Conservation (phyloP, 352 stramenopile species). For the Thalassiosira sp. region DNA sequence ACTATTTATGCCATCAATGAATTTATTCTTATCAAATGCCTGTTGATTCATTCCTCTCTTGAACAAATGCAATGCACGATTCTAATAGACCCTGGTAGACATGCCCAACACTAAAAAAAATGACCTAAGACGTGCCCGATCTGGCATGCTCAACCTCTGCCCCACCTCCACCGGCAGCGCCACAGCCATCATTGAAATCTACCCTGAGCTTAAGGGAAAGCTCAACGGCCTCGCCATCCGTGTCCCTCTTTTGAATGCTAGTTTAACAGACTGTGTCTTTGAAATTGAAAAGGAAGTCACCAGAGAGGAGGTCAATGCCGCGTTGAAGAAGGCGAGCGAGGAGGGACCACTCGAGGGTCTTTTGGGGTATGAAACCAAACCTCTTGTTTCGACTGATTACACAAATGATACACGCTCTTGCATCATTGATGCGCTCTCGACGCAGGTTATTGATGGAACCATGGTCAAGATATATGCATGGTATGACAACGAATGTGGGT, state of each 20-base stretch:
- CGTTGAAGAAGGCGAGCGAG: slow-evolving; percentile 76
- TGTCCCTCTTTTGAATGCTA: slow-evolving; percentile 83
- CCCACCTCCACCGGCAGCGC: slow-evolving; percentile 84
- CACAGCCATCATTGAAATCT: slow-evolving; percentile 85
- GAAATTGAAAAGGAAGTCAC: slow-evolving; percentile 78
- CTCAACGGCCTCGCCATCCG: slow-evolving; percentile 84
- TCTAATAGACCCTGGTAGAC: slow-evolving; percentile 69
- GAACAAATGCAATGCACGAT: neutral
- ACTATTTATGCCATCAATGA: too few relatives aligned
- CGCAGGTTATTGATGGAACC: slow-evolving; percentile 84
- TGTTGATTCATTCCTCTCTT: too few relatives aligned
- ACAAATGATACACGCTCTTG: slow-evolving; percentile 78
- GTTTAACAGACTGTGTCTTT: slow-evolving; percentile 85
- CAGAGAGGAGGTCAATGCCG: slow-evolving; percentile 79
- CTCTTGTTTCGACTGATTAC: slow-evolving; percentile 83
- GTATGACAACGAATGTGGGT: slow-evolving; percentile 86
- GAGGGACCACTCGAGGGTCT: slow-evolving; percentile 80
- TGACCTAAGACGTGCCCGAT: slow-evolving; percentile 82
- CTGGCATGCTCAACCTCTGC: slow-evolving; percentile 84
- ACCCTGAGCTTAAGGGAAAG: slow-evolving; percentile 85
- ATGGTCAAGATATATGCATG: slow-evolving; percentile 86
- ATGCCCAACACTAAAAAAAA: slow-evolving; percentile 84
- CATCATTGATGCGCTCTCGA: slow-evolving; percentile 83
- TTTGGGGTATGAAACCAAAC: slow-evolving; percentile 81
- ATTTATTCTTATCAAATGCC: too few relatives aligned